Base-by-base conservation (phyloP, 305 asterid genomes). In the Euphrasia arctica region DNA sequence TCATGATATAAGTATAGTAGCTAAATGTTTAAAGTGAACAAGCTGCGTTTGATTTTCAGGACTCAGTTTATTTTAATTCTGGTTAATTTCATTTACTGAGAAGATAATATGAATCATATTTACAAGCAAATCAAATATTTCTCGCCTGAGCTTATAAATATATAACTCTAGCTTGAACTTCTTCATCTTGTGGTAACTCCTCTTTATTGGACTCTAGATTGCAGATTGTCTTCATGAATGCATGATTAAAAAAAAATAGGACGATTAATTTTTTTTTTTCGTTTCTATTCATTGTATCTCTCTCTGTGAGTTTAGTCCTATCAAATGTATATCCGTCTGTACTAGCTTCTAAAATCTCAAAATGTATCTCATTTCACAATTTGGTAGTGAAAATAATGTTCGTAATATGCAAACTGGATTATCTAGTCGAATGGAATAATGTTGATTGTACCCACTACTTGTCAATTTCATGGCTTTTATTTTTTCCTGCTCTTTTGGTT, bases 311-410 rank as follows among this genome's bases (percentile, higher is more conserved):
- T 60, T 52, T 9, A 58, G 50, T 63, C 29, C 36, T 32, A 32
- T 57, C 48, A 10, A 18, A 41, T 29, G 29, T 60, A 39, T 43
- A 60, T 67, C 42, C 2, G 14, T 64, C 34, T 25, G 58, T 34
- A 18, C 49, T 64, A 64, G 63, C 34, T 43, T 72, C 70, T 59
- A 47, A 61, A 56, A 61, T 60, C 60, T 48, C 57, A 39, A 48
- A 41, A 54, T 39, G 18, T 18, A 58, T 63, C 50, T 51, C 65
- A 54, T 31, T 51, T 27, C 51, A 51, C 27, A 27, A 3, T 5
- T 49, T 62, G 14, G 13, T 69, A 54, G 49, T 14, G 41, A 36
- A 52, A 69, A 57, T 60, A 4, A 4, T 36, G 5, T 27, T 48
- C 10, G 7, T 32, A 50, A 51, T 66, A 36, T 52, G 42, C 43